phyloP scores from a whole-genome alignment of 805 yeast species.

The Starmera quercuum region DNA sequence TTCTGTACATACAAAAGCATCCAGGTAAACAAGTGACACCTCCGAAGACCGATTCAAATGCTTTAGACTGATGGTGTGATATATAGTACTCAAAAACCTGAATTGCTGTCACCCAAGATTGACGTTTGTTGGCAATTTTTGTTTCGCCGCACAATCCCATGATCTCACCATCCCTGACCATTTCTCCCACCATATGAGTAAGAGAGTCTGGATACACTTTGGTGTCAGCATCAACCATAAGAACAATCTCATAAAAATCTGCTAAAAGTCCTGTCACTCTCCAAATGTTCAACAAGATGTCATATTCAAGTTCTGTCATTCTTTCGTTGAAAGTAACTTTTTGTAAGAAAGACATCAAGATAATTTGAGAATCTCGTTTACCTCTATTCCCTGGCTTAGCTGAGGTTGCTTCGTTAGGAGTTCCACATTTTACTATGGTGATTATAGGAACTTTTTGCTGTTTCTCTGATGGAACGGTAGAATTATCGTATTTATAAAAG shows the following conservation, averaged over 20 bases:
- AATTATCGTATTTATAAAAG: constrained; percentile 77
- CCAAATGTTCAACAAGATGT: constrained; percentile 69
- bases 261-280: constrained; percentile 80
- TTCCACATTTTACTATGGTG: constrained; percentile 80
- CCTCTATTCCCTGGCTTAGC: constrained; percentile 92
- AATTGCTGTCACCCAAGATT: constrained; percentile 86
- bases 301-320: constrained; percentile 86
- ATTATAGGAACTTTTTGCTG: constrained; percentile 83
- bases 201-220: constrained; percentile 79
- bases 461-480: constrained; percentile 66
- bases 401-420: constrained; percentile 65
- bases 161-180: constrained; percentile 77
- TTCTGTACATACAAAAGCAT: constrained; percentile 87
- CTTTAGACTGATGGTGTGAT: constrained; percentile 91
- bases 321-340: constrained; percentile 85
- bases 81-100: constrained; percentile 92
- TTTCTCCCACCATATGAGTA: constrained; percentile 84
- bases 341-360: constrained; percentile 85
- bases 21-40: constrained; percentile 95
- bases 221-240: constrained; percentile 96
- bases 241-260: constrained; percentile 67
- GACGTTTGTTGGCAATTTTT: constrained; percentile 74
- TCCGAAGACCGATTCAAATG: constrained; percentile 92
- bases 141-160: constrained; percentile 97
- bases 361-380: constrained; percentile 89